Conservation (phyloP, 805 yeast species). For the Pichia insulana region DNA sequence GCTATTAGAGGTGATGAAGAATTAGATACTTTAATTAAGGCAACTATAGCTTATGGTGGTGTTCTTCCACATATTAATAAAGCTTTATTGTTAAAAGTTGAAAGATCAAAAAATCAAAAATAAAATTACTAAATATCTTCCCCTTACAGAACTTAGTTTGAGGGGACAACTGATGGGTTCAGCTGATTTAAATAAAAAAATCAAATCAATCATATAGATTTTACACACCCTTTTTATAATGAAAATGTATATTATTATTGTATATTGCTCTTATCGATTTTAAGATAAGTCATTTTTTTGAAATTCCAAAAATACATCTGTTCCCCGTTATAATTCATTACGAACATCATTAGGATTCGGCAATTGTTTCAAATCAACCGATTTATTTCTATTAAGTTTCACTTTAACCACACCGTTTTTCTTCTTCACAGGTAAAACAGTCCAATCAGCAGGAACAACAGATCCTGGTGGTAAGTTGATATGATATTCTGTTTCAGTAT, state of each 20-base stretch:
- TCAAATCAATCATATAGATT: not conserved
- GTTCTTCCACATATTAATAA: conserved; percentile 90
- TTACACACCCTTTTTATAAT: too few species aligned
- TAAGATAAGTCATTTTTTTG: too few species aligned
- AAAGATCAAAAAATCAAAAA: conserved; percentile 36
- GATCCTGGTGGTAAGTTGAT: conserved; percentile 3
- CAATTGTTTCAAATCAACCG: too few species aligned
- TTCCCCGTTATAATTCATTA: too few species aligned
- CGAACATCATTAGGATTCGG: too few species aligned
- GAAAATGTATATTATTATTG: not conserved
- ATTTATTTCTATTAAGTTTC: too few species aligned
- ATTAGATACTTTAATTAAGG: conserved; percentile 85
- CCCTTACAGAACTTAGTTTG: too few species aligned
- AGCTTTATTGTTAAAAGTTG: conserved; percentile 70
- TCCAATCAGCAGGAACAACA: conserved; percentile 28
- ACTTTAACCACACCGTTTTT: too few species aligned
- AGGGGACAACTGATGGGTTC: too few species aligned
- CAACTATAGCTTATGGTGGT: conserved; percentile 97
- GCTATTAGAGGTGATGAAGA: conserved; percentile 99
- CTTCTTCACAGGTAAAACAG: conserved; percentile 23
- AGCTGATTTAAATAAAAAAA: not conserved
- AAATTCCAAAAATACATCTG: too few species aligned
- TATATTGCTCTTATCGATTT: not conserved
- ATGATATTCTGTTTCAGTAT: not conserved
- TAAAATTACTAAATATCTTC: not conserved